Evolutionary conservation across 2,329 filamentous ascomycete genomes (phyloP).

Genomic region (Exophiala mesophila): DNA sequence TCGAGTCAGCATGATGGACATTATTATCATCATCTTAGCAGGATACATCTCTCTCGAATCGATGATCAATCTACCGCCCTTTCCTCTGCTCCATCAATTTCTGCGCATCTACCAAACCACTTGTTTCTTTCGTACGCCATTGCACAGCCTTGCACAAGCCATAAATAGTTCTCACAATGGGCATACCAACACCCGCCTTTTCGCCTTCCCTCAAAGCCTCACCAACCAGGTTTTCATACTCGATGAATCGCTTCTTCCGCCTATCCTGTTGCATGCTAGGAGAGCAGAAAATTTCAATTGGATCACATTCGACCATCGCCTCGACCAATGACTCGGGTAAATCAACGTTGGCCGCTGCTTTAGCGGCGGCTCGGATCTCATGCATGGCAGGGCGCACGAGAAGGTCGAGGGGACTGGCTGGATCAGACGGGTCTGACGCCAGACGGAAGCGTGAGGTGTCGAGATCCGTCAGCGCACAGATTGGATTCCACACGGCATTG

Average conservation of each 20-base stretch:
- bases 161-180: slow-evolving; percentile 29
- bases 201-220: slow-evolving; percentile 53
- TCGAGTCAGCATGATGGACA: no score
- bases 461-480: slow-evolving; percentile 48
- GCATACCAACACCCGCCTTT: slow-evolving; percentile 40
- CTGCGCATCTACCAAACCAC: slow-evolving; percentile 18
- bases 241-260: slow-evolving; percentile 48
- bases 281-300: slow-evolving; percentile 43
- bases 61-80: no score
- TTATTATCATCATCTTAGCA: no score
- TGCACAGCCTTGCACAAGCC: slow-evolving; percentile 29
- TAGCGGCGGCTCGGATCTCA: slow-evolving; percentile 40
- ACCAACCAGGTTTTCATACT: slow-evolving; percentile 53
- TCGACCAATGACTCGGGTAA: slow-evolving; percentile 43
- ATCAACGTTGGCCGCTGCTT: slow-evolving; percentile 39
- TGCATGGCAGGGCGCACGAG: slow-evolving; percentile 51
- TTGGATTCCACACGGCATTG: slow-evolving; percentile 50
- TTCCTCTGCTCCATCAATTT: slow-evolving; percentile 20
- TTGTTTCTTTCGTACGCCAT: slow-evolving; percentile 28
- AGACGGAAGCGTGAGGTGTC: slow-evolving; percentile 50
- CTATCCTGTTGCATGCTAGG: slow-evolving; percentile 53
- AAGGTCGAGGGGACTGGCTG: slow-evolving; percentile 36
- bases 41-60: no score
- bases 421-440: slow-evolving; percentile 34
- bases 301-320: slow-evolving; percentile 47